Evolutionary conservation across 768 basidiomycete genomes (phyloP).

Genomic region (Cyclocybe cylindracea): DNA sequence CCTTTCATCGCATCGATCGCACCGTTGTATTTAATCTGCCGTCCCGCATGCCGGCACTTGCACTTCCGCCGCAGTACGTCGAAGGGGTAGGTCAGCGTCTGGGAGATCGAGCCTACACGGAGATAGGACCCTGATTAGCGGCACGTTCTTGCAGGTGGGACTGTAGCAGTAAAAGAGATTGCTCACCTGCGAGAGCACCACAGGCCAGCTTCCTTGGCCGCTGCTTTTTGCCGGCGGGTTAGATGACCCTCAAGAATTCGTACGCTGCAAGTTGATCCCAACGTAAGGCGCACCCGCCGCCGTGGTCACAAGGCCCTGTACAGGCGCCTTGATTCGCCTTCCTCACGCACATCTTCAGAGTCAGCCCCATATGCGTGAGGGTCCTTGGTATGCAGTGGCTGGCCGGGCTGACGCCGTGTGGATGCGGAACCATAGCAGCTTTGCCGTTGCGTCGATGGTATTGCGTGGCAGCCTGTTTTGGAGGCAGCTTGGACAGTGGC

Average conservation of each 20-base stretch:
- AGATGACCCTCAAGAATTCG: slow-evolving; percentile 75
- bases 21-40: slow-evolving; percentile 72
- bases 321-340: slow-evolving; percentile 83
- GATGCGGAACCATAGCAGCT: slow-evolving; percentile 49
- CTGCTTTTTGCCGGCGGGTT: slow-evolving; percentile 82
- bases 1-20: slow-evolving; percentile 76
- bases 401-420: slow-evolving; percentile 50
- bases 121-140: not conserved
- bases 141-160: not conserved
- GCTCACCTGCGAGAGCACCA: slow-evolving; percentile 82
- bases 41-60: slow-evolving; percentile 82
- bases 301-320: slow-evolving; percentile 87
- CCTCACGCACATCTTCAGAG: slow-evolving; percentile 87
- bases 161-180: not conserved
- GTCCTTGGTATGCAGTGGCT: slow-evolving; percentile 49
- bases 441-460: slow-evolving; percentile 18
- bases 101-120: slow-evolving; percentile 77
- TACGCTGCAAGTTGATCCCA: slow-evolving; percentile 95
- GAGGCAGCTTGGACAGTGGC: slow-evolving; percentile 23
- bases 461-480: slow-evolving; percentile 18
- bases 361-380: slow-evolving; percentile 82
- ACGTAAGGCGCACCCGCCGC: slow-evolving; percentile 88
- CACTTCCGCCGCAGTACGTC: slow-evolving; percentile 94
- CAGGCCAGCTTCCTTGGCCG: slow-evolving; percentile 71
- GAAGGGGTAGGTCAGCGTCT: slow-evolving; percentile 94